These are phyloP conservation scores for Amaranthus cruentus DNA, from an alignment of 148 eudicot genomes.

Conservation along the genomic window DNA sequence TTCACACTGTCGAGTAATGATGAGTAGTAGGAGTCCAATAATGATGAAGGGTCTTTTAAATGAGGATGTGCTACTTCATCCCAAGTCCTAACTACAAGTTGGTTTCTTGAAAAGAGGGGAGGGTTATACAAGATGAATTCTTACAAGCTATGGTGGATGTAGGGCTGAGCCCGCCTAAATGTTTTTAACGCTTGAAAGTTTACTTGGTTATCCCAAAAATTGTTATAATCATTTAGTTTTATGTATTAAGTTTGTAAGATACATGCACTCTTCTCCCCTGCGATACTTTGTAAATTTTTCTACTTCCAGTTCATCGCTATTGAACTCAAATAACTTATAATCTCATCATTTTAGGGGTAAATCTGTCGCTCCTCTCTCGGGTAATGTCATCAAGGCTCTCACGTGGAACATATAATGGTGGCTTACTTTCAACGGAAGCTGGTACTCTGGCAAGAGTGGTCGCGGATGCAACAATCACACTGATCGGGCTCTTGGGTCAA, in stretches of 20 bases:
- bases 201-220: too few relatives aligned
- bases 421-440: slow-evolving; percentile 89
- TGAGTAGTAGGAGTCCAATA: too few relatives aligned
- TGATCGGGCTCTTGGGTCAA: slow-evolving; percentile 68
- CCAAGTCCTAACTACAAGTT: too few relatives aligned
- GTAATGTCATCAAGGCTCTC: slow-evolving; percentile 96
- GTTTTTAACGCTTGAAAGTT: too few relatives aligned
- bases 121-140: too few relatives aligned
- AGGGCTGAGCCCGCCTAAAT: too few relatives aligned
- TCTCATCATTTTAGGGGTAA: slow-evolving; percentile 50
- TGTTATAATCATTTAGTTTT: too few relatives aligned
- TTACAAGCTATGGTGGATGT: too few relatives aligned
- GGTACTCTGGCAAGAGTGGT: slow-evolving; percentile 91
- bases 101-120: too few relatives aligned
- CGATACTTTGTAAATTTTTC: background rate
- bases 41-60: too few relatives aligned
- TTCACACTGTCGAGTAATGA: too few relatives aligned
- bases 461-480: slow-evolving; percentile 85
- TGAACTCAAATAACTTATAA: background rate
- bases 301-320: background rate
- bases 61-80: too few relatives aligned
- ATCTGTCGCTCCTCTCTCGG: slow-evolving; percentile 82
- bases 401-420: slow-evolving; percentile 95
- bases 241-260: background rate
- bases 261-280: background rate